phyloP scores from a whole-genome alignment of 192 early-diverging fungal species.

The Thamnidium elegans region DNA sequence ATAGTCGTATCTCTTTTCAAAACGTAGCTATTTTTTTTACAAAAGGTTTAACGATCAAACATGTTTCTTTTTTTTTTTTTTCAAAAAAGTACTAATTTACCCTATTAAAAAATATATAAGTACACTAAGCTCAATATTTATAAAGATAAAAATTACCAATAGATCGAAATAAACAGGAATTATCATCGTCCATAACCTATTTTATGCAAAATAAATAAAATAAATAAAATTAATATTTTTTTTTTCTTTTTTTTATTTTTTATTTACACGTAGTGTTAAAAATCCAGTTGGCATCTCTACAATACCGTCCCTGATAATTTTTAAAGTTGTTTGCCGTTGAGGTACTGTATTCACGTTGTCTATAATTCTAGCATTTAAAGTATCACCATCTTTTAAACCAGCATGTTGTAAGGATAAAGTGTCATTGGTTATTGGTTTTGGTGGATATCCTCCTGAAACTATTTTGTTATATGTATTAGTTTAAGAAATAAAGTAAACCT shows the following conservation, averaged over 20 bases:
- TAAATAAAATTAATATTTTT: no score
- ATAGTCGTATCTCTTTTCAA: slow-evolving; percentile 31
- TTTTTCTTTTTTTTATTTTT: neutral
- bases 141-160: slow-evolving; percentile 38
- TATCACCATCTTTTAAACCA: slow-evolving; percentile 46
- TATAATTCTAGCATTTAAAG: slow-evolving; percentile 21
- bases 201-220: no score
- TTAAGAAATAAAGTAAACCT: neutral
- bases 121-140: no score
- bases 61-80: no score
- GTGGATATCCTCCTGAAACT: slow-evolving; percentile 47
- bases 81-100: neutral
- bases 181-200: slow-evolving; percentile 66
- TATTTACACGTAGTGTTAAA: no score
- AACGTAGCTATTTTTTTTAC: slow-evolving; percentile 26
- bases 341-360: neutral
- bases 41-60: no score
- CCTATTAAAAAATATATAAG: neutral
- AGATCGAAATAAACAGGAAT: slow-evolving; percentile 69
- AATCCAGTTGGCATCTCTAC: no score
- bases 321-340: neutral
- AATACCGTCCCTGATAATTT: no score
- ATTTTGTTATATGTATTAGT: neutral
- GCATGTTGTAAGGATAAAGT: slow-evolving; percentile 15
- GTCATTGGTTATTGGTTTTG: slow-evolving; percentile 28